Evolutionary conservation across 2,329 filamentous ascomycete species (phyloP), one percentile per base, ranked within the genome.

Genomic region (Aspergillus sergii): DNA sequence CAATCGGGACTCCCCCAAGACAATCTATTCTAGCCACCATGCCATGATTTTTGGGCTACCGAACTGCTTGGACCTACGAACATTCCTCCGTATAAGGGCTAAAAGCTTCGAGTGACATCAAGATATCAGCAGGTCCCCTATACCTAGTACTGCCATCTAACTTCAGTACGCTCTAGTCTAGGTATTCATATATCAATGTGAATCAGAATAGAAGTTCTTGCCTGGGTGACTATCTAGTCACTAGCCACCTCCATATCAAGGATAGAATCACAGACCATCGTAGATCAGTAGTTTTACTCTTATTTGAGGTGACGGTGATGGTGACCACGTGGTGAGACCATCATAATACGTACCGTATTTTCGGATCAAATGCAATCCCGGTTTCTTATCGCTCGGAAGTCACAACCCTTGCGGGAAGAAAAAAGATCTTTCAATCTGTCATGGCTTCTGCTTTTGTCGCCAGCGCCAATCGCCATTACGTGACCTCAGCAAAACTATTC

Each of bases 331-430:
- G 51, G 34, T 23, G 36, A 30, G 39, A 46, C 21, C 46, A 54
- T 45, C 11, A n/a, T n/a, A 23, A 60, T 36, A 48, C 45, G 32
- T 55, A 45, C 34, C 26, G 50, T 60, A 60, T 60, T 54, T 28
- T 62, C 64, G 68, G 66, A 70, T 70, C 68, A 70, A 70, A 66
- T 66, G 61, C 63, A 65, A 58, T 65, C 64, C 68, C 69, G 69
- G 64, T 39, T 63, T 63, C 68, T 71, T 70, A 67, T 70, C 69
- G 64, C 66, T 57, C 54, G 58, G 65, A 16, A 55, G 21, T 26
- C 9, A 63, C 53, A 61, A 65, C 62, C 63, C 60, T 64, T 61
- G 63, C 61, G 53, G 45, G 63, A 45, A 61, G 5, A 66, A 66
- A 57, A 62, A 66, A 66, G 60, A 64, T 66, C 61, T 65, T 57